Evolutionary conservation across 2,329 filamentous ascomycete species (phyloP).

Genomic region (Colletotrichum truncatum): DNA sequence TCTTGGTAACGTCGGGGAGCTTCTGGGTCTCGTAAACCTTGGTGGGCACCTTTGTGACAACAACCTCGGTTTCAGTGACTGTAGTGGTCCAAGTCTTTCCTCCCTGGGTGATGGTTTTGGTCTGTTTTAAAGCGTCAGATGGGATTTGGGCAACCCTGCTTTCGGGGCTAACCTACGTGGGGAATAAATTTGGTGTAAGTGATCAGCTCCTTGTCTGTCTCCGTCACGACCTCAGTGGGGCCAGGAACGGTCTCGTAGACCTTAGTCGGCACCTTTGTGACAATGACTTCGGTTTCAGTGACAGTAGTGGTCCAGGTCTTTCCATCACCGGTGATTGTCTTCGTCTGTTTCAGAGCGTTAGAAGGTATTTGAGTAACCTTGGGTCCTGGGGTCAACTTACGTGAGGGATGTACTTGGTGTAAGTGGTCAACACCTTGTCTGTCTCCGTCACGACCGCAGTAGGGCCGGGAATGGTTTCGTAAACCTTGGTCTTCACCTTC

Average conservation of each 20-base stretch:
- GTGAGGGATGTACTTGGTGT: slow-evolving; percentile 3
- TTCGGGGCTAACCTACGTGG: too few species aligned
- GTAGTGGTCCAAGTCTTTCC: slow-evolving; percentile 33
- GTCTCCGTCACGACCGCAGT: slow-evolving; percentile 42
- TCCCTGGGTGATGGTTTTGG: slow-evolving; percentile 14
- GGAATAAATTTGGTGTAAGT: too few species aligned
- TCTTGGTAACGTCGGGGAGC: slow-evolving; percentile 46
- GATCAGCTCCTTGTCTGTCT: too few species aligned
- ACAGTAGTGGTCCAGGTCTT: slow-evolving; percentile 35
- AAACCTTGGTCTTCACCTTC: slow-evolving; percentile 42
- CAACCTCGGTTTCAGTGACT: slow-evolving; percentile 35
- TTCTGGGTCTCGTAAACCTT: slow-evolving; percentile 45
- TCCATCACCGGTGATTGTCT: slow-evolving; percentile 30
- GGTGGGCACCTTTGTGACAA: slow-evolving; percentile 41
- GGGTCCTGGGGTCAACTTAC: background rate
- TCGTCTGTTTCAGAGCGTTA: background rate
- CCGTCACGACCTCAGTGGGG: too few species aligned
- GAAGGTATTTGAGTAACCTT: background rate
- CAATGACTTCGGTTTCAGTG: slow-evolving; percentile 38
- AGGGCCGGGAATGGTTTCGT: slow-evolving; percentile 47
- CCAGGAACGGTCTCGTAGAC: slow-evolving; percentile 45
- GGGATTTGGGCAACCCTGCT: too few species aligned
- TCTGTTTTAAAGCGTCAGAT: background rate
- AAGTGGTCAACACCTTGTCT: slow-evolving; percentile 36
- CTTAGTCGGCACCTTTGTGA: slow-evolving; percentile 42